Percentiles rank a stretch among this genome's conserved stretches.
Evolutionary conservation across 176 grass and related monocot genomes (phyloP).

Genomic region (Juncus effusus): DNA sequence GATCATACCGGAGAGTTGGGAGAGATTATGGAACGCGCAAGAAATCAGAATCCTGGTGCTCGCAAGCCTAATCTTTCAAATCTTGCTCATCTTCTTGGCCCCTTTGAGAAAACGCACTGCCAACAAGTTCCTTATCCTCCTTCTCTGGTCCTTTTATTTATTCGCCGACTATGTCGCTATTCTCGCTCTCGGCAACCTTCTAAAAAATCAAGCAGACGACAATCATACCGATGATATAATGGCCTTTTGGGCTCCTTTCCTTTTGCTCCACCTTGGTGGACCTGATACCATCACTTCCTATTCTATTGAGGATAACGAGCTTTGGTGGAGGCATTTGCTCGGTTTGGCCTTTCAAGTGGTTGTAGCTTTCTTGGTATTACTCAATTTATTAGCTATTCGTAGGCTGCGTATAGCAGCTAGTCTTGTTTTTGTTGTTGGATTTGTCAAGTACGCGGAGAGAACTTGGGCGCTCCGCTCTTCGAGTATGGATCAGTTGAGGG

Average conservation of each 20-base stretch:
- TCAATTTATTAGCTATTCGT: constrained; percentile 13
- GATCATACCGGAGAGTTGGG: constrained; percentile 1
- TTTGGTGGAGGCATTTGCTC: constrained; percentile 38
- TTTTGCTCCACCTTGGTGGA: constrained; percentile 45
- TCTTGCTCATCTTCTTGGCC: constrained; percentile 15
- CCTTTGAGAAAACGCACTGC: constrained; percentile 17
- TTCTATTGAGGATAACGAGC: constrained; percentile 34
- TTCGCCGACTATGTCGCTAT: constrained; percentile 31
- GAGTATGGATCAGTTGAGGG: constrained; percentile 13
- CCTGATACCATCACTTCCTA: constrained; percentile 41
- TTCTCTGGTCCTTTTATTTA: constrained; percentile 32
- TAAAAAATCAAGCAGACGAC: constrained; percentile 5
- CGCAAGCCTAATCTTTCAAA: constrained; percentile 21
- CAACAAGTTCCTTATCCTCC: background rate
- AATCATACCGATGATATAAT: background rate
- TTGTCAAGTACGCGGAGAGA: constrained; percentile 29
- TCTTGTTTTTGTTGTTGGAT: constrained; percentile 27
- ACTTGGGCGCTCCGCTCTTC: constrained; percentile 37
- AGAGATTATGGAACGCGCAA: constrained; percentile 21
- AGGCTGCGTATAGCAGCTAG: constrained; percentile 16
- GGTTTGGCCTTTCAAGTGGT: constrained; percentile 15
- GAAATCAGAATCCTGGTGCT: constrained; percentile 34
- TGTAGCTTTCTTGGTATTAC: constrained; percentile 27
- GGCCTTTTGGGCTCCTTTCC: constrained; percentile 44
- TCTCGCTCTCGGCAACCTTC: constrained; percentile 32